Conservation (phyloP, 768 basidiomycete genomes). For the Termitomyces sp. region DNA sequence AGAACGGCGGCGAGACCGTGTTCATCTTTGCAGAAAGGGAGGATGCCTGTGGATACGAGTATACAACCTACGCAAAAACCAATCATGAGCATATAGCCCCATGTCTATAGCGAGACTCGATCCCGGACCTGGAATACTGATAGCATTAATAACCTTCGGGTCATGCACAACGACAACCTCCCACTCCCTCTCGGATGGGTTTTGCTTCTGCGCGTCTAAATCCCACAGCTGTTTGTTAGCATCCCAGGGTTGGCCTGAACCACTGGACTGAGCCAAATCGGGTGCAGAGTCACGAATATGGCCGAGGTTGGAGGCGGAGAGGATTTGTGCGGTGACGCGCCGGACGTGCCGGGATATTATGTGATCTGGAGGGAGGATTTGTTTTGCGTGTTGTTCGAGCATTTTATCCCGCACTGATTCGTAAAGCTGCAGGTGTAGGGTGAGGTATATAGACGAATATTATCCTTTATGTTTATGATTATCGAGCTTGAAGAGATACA, state of each 20-base stretch:
- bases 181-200: conserved; percentile 37
- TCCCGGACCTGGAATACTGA: conserved; percentile 59
- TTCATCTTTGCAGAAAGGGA: conserved; percentile 73
- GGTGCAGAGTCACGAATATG: conserved; percentile 24
- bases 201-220: conserved; percentile 22
- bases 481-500: not conserved
- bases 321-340: conserved; percentile 59
- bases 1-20: conserved; percentile 81
- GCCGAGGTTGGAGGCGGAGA: conserved; percentile 71
- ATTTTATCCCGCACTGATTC: conserved; percentile 35
- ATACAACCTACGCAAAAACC: conserved; percentile 48
- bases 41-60: conserved; percentile 85
- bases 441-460: not conserved
- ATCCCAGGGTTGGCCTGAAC: not conserved
- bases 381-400: conserved; percentile 41
- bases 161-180: conserved; percentile 78
- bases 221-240: conserved; percentile 23
- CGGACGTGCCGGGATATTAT: conserved; percentile 63
- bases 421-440: conserved; percentile 21
- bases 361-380: conserved; percentile 63
- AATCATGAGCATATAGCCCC: not conserved
- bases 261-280: no score
- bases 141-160: conserved; percentile 64
- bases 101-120: not conserved
- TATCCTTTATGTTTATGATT: no score